Evolutionary conservation across 2,329 filamentous ascomycete genomes (phyloP).

Genomic region (Sporothrix pseudoabietina): DNA sequence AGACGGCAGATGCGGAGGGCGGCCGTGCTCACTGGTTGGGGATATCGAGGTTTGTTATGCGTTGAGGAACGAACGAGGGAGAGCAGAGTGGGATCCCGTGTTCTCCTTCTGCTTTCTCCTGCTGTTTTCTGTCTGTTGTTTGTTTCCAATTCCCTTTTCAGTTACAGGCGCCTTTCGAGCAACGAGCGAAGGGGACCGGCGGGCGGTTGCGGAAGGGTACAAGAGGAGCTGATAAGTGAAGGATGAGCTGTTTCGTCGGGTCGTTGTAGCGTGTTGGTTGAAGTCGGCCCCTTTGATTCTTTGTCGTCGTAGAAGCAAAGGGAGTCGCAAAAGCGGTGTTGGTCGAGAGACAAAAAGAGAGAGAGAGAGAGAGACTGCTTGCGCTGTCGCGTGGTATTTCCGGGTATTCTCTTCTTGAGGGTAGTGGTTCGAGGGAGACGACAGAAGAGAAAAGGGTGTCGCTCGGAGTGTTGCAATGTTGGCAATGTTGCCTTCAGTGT

Average conservation of each 20-base stretch:
- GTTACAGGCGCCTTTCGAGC: constrained; percentile 6
- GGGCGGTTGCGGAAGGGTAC: background rate
- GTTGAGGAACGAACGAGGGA: background rate
- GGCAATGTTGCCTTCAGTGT: background rate
- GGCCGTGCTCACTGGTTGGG: constrained; percentile 8
- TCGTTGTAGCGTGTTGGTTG: background rate
- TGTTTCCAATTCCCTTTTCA: background rate
- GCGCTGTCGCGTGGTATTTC: constrained; percentile 8
- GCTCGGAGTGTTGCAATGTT: background rate
- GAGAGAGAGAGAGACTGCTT: background rate
- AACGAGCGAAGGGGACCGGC: background rate
- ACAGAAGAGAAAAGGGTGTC: background rate
- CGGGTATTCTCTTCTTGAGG: background rate
- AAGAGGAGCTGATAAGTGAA: constrained; percentile 16
- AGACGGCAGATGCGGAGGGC: constrained; percentile 16
- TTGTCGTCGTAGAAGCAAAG: background rate
- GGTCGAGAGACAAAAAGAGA: background rate
- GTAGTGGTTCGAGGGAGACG: background rate
- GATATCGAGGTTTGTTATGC: constrained; percentile 17
- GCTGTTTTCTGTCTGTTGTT: too few relatives aligned
- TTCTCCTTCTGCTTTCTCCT: background rate
- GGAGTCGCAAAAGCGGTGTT: background rate
- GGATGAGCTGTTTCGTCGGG: background rate
- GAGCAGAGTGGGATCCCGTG: background rate
- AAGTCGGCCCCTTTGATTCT: background rate